These are phyloP conservation scores for Arthrobotrys iridis DNA, from an alignment of 2,329 filamentous ascomycete species.

Conservation along the genomic window DNA sequence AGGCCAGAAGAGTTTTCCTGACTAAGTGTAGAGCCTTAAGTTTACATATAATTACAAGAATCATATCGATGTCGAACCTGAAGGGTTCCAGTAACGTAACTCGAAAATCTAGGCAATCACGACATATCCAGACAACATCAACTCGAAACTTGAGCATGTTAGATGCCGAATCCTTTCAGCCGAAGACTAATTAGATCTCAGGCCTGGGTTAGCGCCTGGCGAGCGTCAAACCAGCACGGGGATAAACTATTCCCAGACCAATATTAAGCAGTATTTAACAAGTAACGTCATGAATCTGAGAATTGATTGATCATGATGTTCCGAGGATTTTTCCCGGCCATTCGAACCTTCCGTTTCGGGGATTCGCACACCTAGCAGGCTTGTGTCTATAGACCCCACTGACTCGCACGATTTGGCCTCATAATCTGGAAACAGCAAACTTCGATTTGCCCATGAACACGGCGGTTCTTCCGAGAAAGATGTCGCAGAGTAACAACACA, in stretches of 20 bases:
- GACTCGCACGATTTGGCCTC: background rate
- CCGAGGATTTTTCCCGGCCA: background rate
- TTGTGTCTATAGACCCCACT: slow-evolving; percentile 16
- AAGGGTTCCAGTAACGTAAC: too few species aligned
- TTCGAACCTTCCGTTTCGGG: slow-evolving; percentile 33
- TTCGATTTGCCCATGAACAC: background rate
- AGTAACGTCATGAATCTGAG: slow-evolving; percentile 13
- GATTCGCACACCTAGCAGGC: background rate
- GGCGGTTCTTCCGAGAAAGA: slow-evolving; percentile 4
- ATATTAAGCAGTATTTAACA: background rate
- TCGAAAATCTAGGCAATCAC: slow-evolving; percentile 19
- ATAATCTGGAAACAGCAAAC: background rate
- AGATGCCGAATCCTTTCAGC: slow-evolving; percentile 3
- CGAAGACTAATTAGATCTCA: slow-evolving; percentile 8
- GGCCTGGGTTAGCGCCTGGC: slow-evolving; percentile 18
- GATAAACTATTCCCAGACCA: background rate
- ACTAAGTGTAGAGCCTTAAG: slow-evolving; percentile 12
- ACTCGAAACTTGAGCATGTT: slow-evolving; percentile 16
- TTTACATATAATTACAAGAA: too few species aligned
- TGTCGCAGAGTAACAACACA: slow-evolving; percentile 33
- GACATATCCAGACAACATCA: slow-evolving; percentile 25
- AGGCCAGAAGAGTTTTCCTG: too few species aligned
- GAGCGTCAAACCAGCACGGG: slow-evolving; percentile 15
- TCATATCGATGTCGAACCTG: too few species aligned
- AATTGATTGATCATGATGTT: slow-evolving; percentile 7